Evolutionary conservation across 257 asterid genomes (phyloP).

Genomic region (Forsythia suspensa): DNA sequence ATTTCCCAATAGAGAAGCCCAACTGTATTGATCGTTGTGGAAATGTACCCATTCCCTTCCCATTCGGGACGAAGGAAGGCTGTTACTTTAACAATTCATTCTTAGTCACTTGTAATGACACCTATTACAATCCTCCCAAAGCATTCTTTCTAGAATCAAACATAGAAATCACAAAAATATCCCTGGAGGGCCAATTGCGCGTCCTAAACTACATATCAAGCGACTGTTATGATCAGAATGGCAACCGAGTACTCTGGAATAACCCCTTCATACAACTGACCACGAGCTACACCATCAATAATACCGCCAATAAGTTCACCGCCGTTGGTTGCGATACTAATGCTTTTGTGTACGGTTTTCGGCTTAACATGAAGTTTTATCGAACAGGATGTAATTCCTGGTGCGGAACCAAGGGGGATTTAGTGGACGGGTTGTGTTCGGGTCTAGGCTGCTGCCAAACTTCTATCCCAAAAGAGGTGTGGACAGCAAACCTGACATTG

Average conservation of each 20-base stretch:
- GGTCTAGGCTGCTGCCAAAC: conserved; percentile 44
- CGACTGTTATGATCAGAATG: neutral
- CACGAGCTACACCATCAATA: neutral
- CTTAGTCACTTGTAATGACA: neutral
- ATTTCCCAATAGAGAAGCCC: conserved; percentile 19
- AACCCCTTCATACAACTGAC: accelerated
- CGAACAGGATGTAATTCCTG: neutral
- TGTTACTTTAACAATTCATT: conserved; percentile 12
- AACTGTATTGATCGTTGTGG: conserved; percentile 23
- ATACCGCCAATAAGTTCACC: conserved; percentile 27
- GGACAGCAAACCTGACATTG: neutral
- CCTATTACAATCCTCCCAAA: too few relatives aligned
- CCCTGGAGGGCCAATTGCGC: conserved; percentile 24
- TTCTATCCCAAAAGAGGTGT: conserved; percentile 16
- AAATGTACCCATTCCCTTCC: conserved; percentile 26
- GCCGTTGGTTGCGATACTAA: conserved; percentile 35
- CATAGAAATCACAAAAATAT: conserved; percentile 15
- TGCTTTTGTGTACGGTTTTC: neutral
- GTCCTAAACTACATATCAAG: neutral
- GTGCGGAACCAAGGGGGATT: conserved; percentile 7
- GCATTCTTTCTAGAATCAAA: too few relatives aligned
- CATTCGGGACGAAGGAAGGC: conserved; percentile 22
- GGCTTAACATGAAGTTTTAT: neutral
- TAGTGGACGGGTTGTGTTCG: conserved; percentile 18
- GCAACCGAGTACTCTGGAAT: accelerated